These are phyloP conservation scores for Trichoderma oligosporum DNA, from an alignment of 2,329 filamentous ascomycete species.

Conservation along the genomic window DNA sequence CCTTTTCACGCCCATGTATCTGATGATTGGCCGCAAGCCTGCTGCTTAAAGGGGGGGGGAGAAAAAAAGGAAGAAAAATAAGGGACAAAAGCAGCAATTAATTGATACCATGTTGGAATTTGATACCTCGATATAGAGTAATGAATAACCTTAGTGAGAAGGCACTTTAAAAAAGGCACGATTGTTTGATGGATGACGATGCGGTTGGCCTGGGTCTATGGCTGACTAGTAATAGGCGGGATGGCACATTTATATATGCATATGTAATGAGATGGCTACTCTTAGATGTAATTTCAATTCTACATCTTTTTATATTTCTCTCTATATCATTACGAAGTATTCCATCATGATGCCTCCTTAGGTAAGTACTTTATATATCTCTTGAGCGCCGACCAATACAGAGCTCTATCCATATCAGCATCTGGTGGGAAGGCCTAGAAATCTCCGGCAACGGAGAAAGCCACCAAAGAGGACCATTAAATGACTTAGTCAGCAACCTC, in stretches of 20 bases:
- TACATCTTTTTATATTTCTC: slow-evolving; percentile 4
- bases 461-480: no score
- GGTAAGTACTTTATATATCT: background rate
- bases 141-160: background rate
- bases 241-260: slow-evolving; percentile 7
- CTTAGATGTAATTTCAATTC: background rate
- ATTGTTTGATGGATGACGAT: slow-evolving; percentile 10
- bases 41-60: slow-evolving; percentile 15
- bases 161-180: background rate
- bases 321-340: background rate
- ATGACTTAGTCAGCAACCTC: slow-evolving; percentile 17
- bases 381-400: background rate
- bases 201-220: background rate
- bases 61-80: background rate
- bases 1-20: slow-evolving; percentile 98
- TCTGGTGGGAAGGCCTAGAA: background rate
- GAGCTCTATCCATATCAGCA: no score
- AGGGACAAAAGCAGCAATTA: background rate
- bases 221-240: background rate
- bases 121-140: slow-evolving; percentile 11
- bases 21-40: slow-evolving; percentile 92
- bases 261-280: slow-evolving; percentile 17
- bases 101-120: background rate
- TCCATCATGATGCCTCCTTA: background rate
- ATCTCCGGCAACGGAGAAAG: slow-evolving; percentile 2